Conservation (phyloP, 768 basidiomycete species). For the Baorangia bicolor region DNA sequence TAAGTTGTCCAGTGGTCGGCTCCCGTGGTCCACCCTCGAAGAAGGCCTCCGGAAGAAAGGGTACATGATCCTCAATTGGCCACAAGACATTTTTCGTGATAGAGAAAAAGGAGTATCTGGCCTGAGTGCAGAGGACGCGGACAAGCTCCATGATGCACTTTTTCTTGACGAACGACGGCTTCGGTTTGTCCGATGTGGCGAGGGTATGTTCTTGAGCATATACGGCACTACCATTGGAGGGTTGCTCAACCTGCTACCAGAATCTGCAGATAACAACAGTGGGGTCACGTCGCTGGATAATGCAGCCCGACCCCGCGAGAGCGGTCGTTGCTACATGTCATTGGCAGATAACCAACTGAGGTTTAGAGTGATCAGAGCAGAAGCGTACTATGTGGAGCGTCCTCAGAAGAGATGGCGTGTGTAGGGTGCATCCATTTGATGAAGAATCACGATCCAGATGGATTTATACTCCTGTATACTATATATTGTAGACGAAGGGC, state of each 20-base stretch:
- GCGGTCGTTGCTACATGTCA: not conserved
- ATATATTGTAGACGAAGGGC: no score
- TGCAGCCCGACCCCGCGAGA: not conserved
- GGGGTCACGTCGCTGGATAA: no score
- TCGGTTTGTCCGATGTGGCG: not conserved
- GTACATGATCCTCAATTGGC: slow-evolving; percentile 8
- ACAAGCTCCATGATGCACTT: no score
- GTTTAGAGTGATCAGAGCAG: slow-evolving; percentile 1
- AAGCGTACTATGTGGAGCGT: not conserved
- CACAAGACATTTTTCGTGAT: not conserved
- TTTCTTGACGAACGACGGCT: not conserved
- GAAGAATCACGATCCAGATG: no score
- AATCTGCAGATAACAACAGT: not conserved
- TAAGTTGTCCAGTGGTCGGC: not conserved
- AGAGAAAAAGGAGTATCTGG: no score
- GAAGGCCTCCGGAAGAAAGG: not conserved
- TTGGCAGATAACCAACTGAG: not conserved
- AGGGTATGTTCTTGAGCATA: not conserved
- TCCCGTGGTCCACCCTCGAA: slow-evolving; percentile 14
- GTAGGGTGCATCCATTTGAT: not conserved
- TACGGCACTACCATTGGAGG: not conserved
- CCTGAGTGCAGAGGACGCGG: no score
- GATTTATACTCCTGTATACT: no score
- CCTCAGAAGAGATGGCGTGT: not conserved
- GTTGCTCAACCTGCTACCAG: not conserved